Evolutionary conservation across 2,329 filamentous ascomycete genomes (phyloP).

Genomic region (Monosporascus ibericus): DNA sequence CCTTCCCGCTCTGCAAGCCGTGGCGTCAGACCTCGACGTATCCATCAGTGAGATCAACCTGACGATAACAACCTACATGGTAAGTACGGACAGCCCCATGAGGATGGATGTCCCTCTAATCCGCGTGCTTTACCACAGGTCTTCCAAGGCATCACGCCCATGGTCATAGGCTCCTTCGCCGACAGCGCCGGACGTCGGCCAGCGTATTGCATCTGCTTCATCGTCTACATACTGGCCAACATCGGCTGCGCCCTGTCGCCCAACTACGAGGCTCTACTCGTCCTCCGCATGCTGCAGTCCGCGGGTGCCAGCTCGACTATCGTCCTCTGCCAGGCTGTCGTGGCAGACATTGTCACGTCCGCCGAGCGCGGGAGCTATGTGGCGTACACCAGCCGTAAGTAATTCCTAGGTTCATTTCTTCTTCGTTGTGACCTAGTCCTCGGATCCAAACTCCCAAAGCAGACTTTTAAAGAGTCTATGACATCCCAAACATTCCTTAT

Average conservation of each 20-base stretch:
- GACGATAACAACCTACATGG: conserved; percentile 29
- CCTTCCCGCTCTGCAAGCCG: conserved; percentile 35
- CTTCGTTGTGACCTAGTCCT: no score
- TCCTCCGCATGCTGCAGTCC: conserved; percentile 45
- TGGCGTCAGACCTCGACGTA: conserved; percentile 35
- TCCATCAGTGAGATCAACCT: conserved; percentile 27
- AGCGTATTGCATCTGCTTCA: conserved; percentile 40
- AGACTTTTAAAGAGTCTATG: no score
- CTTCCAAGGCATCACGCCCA: conserved; percentile 47
- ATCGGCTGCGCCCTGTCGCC: conserved; percentile 39
- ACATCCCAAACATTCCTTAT: no score
- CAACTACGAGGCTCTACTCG: conserved; percentile 37
- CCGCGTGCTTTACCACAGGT: conserved; percentile 32
- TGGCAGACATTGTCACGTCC: conserved; percentile 51
- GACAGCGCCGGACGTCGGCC: conserved; percentile 41
- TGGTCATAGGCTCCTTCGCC: conserved; percentile 42
- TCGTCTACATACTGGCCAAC: conserved; percentile 39
- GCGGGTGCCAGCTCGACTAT: conserved; percentile 48
- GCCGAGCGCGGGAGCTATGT: conserved; percentile 51
- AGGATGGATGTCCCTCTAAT: conserved; percentile 10
- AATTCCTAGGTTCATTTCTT: no score
- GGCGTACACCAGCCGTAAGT: conserved; percentile 29
- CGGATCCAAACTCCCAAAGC: no score
- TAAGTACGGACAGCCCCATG: conserved; percentile 4
- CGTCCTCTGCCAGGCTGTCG: conserved; percentile 44